Base-by-base conservation (phyloP, 1,284 basidiomycete species). In the Sutorius eximius region DNA sequence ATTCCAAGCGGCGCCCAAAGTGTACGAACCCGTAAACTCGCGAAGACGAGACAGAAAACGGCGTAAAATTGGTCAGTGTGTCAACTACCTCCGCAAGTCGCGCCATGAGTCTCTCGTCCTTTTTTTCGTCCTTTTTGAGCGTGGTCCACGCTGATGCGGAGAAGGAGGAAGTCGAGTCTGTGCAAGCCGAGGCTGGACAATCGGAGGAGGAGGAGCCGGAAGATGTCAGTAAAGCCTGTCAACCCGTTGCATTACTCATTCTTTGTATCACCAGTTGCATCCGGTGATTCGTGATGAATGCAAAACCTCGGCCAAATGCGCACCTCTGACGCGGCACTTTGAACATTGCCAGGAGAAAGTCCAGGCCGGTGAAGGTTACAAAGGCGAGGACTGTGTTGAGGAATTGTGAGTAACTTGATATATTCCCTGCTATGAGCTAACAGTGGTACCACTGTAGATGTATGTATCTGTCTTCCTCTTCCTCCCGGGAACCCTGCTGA, bases 321-420 rank as follows among this genome's bases (percentile, higher is more conserved):
- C 80, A 48, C 75, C 83, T 43, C 73, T 87, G 59, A 79, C 86
- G 44, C 85, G 91, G 72, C 94, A 97, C 77, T 96, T 96, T 75
- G 82, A 89, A 61, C 90, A 95, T 69, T 97, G 94, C 74, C 82
- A 89, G 68, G 89, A 95, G 73, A 93, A 93, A 75, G 86, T 95
- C 49, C 76, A 86, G 58, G 79, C 76, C 32, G 93, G 93, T 40
- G 71, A 94, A 67, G 92, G 91, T 45, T 92, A 83, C 82, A 85
- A 91, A 70, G 83, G 83, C 60, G 93, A 95, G 79, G 91, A 93
- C 70, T 95, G 93, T 70, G 90, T 95, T 49, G 93, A 94, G 76
- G 93, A 95, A 81, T 73, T 91, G 86, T 90, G 65, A 69, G 78
- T 73, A 56, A 76, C 77, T 29, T 48, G 24, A 53, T 40, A 36